These are phyloP conservation scores for Stachybotrys chlorohalonatus DNA, from an alignment of 2,329 filamentous ascomycete genomes.

Conservation along the genomic window DNA sequence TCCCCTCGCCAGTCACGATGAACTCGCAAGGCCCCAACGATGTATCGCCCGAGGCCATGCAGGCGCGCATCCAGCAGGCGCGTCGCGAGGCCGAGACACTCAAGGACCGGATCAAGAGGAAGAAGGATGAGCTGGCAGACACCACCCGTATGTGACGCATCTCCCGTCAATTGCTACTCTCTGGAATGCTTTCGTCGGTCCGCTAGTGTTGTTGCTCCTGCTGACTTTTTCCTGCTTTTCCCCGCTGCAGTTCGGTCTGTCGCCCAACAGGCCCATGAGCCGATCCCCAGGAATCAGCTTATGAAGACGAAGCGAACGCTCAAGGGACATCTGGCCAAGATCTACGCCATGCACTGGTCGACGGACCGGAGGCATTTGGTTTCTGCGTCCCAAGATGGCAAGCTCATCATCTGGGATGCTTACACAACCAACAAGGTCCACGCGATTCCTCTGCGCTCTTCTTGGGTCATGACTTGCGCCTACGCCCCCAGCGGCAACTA, in stretches of 20 bases:
- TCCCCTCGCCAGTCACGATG: conserved; percentile 34
- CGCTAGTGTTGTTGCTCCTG: background rate
- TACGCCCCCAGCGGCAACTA: conserved; percentile 98
- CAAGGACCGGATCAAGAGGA: conserved; percentile 98
- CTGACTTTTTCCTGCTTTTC: conserved; percentile 9
- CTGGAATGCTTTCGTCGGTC: background rate
- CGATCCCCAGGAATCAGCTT: conserved; percentile 78
- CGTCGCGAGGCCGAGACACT: conserved; percentile 95
- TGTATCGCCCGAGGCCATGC: conserved; percentile 70
- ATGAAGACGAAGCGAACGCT: conserved; percentile 97
- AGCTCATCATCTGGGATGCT: conserved; percentile 99
- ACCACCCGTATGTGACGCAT: conserved; percentile 71
- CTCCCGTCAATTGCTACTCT: background rate
- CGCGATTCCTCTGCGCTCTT: conserved; percentile 92
- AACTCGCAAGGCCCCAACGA: conserved; percentile 50
- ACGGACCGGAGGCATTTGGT: conserved; percentile 95
- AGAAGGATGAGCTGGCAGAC: conserved; percentile 99
- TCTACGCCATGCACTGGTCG: conserved; percentile 99
- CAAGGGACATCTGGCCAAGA: conserved; percentile 97
- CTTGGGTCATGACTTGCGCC: conserved; percentile 99
- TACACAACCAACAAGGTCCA: conserved; percentile 99
- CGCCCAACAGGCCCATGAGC: conserved; percentile 84
- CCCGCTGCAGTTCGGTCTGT: conserved; percentile 70
- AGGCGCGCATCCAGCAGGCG: conserved; percentile 85
- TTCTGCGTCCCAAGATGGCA: conserved; percentile 96